Evolutionary conservation across 352 stramenopile genomes (phyloP).

Genomic region (Phytophthora foliorum): DNA sequence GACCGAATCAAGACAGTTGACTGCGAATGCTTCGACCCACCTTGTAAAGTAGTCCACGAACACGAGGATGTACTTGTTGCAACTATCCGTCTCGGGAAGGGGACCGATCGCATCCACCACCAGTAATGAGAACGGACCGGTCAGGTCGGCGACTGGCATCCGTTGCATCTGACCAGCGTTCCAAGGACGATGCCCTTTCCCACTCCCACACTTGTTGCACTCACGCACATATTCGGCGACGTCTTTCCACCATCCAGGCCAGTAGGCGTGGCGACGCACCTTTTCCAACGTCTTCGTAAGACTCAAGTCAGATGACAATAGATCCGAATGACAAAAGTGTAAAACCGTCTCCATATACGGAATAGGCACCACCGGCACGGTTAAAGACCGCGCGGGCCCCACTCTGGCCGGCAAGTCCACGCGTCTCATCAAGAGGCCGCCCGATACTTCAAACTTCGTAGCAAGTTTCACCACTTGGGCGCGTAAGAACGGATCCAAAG

Average conservation of each 20-base stretch:
- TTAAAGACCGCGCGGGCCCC: too few species aligned
- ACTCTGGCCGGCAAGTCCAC: too few species aligned
- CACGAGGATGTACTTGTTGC: background rate
- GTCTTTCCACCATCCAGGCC: slow-evolving; percentile 2
- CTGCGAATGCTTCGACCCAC: background rate
- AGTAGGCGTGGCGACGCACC: background rate
- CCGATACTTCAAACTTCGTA: too few species aligned
- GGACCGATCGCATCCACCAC: background rate
- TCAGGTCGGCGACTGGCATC: slow-evolving; percentile 10
- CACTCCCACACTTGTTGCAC: background rate
- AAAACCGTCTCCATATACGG: slow-evolving; percentile 6
- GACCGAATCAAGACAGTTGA: background rate
- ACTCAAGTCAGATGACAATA: slow-evolving; percentile 8
- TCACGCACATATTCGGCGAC: slow-evolving; percentile 1
- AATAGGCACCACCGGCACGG: too few species aligned
- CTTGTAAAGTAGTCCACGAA: background rate
- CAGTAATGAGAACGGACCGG: background rate
- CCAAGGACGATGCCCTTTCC: slow-evolving; percentile 7
- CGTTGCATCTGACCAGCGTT: slow-evolving; percentile 8
- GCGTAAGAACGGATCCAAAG: background rate
- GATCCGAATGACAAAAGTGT: slow-evolving; percentile 14
- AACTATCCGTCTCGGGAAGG: background rate
- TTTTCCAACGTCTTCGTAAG: slow-evolving; percentile 9
- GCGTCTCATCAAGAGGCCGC: too few species aligned
- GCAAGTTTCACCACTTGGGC: too few species aligned